Evolutionary conservation across 805 yeast genomes (phyloP).

Genomic region (Monosporozyma solicola): DNA sequence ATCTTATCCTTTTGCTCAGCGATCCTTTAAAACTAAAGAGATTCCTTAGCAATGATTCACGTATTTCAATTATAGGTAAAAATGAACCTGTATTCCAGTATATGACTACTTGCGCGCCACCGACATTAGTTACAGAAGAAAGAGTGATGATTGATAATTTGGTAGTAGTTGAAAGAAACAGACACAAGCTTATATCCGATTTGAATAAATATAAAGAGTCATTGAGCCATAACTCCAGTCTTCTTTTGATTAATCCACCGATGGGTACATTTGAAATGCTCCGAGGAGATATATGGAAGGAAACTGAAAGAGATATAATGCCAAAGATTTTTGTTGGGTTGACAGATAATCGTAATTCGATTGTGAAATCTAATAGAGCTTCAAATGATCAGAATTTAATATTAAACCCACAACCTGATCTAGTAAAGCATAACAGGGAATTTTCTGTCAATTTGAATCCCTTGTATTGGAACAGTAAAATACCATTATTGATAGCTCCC

Average conservation of each 20-base stretch:
- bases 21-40: slow-evolving; percentile 34
- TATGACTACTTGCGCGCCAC: slow-evolving; percentile 28
- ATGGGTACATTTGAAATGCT: slow-evolving; percentile 54
- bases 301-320: slow-evolving; percentile 16
- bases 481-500: slow-evolving; percentile 7
- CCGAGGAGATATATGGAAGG: slow-evolving; percentile 45
- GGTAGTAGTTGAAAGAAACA: slow-evolving; percentile 21
- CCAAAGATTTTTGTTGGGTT: slow-evolving; percentile 56
- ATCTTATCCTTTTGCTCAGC: slow-evolving; percentile 35
- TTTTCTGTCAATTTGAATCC: background rate
- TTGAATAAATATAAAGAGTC: slow-evolving; percentile 39
- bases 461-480: background rate
- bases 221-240: slow-evolving; percentile 39
- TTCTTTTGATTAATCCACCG: slow-evolving; percentile 62
- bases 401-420: background rate
- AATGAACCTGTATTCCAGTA: slow-evolving; percentile 12
- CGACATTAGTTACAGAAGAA: slow-evolving; percentile 25
- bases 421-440: background rate
- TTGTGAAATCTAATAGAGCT: background rate
- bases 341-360: slow-evolving; percentile 1
- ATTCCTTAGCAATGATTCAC: slow-evolving; percentile 36
- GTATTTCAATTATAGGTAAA: slow-evolving; percentile 19
- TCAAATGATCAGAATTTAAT: slow-evolving; percentile 2
- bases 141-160: slow-evolving; percentile 38
- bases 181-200: slow-evolving; percentile 35